These are phyloP conservation scores for Pyrus betulifolia DNA, from an alignment of 306 rosid genomes.

Conservation along the genomic window DNA sequence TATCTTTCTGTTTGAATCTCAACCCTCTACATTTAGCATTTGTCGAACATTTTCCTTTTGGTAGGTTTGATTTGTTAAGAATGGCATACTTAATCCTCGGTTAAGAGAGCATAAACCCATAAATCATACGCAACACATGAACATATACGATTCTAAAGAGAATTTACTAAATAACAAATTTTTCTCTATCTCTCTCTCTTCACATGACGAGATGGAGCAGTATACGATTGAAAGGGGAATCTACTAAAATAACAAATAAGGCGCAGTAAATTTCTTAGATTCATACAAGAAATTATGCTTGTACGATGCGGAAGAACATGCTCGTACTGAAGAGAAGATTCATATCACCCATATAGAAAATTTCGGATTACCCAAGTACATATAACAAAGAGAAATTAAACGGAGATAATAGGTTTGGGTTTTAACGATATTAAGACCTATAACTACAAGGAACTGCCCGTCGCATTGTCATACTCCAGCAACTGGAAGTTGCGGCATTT, in stretches of 20 bases:
- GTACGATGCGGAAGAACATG: not conserved
- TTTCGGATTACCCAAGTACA: slow-evolving; percentile 6
- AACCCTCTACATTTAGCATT: not conserved
- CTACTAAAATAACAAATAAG: no score
- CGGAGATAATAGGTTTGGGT: not conserved
- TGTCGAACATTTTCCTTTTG: no score
- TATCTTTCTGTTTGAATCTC: not conserved
- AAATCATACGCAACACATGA: not conserved
- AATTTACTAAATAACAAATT: no score
- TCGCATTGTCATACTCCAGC: slow-evolving; percentile 24
- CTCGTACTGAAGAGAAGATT: not conserved
- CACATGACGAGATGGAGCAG: no score
- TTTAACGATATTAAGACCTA: slow-evolving; percentile 18
- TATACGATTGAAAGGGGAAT: no score
- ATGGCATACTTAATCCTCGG: not conserved
- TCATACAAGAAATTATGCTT: not conserved
- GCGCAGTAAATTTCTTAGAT: not conserved
- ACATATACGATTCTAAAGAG: no score
- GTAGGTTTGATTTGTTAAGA: not conserved
- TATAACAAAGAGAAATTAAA: slow-evolving; percentile 9
- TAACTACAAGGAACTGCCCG: slow-evolving; percentile 13
- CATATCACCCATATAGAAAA: not conserved
- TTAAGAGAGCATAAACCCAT: not conserved
- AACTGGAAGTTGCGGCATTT: slow-evolving; percentile 55
- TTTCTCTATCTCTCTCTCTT: no score